Evolutionary conservation across 2,329 filamentous ascomycete species (phyloP), one percentile per base, ranked within the genome.

Genomic region (Fonsecaea multimorphosa): DNA sequence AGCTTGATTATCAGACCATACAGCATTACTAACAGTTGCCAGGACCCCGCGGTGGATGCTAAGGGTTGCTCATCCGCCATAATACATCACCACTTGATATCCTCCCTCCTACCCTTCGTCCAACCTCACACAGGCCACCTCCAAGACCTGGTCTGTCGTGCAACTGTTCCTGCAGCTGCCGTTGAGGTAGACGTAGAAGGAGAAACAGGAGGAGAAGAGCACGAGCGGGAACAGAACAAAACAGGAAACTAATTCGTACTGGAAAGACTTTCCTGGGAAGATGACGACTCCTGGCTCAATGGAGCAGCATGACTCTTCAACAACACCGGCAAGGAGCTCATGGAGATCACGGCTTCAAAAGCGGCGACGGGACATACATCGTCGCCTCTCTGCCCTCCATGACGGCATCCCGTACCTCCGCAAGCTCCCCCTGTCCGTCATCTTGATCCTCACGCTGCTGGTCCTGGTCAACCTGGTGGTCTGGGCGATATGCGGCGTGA

Each of bases 401-500:
- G 57, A 24, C n/a, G 79, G 81, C 3, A 78, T 86, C 27, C 86
- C 86, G 0, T 84, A 83, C 8, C 74, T 89, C 12, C 79, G 82
- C 34, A 84, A 81, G 63, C 79, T 89, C 3, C 87, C 86, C 0
- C 81, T 87, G 3, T 76, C 81, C 1, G 86, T 84, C 0, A 78
- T 89, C 44, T 83, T 82, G 1, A 86, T 88, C 32, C 87, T 89
- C 31, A 54, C 82, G 1, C 75, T 84, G 0, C 76, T 89, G 46
- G 78, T 83, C 1, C 56, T 81, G 3, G 74, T 87, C 58, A 89
- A 89, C 74, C 72, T 84, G 2, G 59, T 86, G 1, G 84, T 86
- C 8, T 89, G 87, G 87, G 79, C 83, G 56, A 83, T 81, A 24
- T 83, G 84, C 9, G 86, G 82, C 9, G 81, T 88, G 67, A 82